phyloP scores from a whole-genome alignment of 495 filamentous ascomycete species.

The Xylaria palmicola region DNA sequence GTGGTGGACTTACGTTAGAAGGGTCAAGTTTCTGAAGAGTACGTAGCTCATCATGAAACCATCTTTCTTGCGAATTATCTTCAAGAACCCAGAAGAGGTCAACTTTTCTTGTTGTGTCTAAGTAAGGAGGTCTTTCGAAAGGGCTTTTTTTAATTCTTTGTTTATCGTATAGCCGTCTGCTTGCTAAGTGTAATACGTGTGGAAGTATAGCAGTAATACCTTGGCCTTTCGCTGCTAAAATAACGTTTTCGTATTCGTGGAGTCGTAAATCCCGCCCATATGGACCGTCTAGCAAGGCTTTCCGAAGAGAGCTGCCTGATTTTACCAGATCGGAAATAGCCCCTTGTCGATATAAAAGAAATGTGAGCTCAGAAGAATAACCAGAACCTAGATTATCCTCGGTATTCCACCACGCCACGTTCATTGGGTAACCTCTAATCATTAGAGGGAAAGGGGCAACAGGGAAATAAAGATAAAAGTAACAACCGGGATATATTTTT shows the following conservation, averaged over 20 bases:
- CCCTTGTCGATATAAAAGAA: background rate
- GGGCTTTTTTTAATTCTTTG: background rate
- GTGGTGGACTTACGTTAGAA: background rate
- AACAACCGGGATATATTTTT: background rate
- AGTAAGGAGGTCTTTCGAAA: background rate
- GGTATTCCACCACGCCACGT: background rate
- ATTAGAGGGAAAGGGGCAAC: background rate
- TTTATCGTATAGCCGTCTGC: background rate
- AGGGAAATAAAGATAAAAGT: background rate
- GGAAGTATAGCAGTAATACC: background rate
- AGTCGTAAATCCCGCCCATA: background rate
- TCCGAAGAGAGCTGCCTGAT: background rate
- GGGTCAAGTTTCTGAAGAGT: background rate
- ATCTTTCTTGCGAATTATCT: background rate
- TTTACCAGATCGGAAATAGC: background rate
- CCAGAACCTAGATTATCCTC: background rate
- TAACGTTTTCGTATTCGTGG: background rate
- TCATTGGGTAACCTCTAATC: background rate
- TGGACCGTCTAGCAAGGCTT: background rate
- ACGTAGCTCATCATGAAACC: background rate
- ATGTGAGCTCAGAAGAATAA: background rate
- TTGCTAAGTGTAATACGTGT: background rate
- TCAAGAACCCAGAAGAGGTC: background rate
- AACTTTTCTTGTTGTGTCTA: background rate
- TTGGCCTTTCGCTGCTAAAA: background rate